Conservation (phyloP, 768 basidiomycete species). For the Podaxis mareebaensis region DNA sequence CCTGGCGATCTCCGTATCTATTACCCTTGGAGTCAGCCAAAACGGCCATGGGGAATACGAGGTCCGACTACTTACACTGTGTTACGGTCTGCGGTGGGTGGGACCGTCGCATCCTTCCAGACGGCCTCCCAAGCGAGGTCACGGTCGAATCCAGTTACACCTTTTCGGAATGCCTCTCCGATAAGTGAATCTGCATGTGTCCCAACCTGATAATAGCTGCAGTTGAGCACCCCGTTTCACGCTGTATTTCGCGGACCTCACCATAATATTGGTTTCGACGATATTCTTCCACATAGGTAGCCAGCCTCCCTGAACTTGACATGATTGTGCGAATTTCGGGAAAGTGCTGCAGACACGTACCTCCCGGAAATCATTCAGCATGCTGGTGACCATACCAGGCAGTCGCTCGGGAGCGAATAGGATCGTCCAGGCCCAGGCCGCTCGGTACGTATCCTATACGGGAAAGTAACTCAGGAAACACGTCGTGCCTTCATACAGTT, state of each 20-base stretch:
- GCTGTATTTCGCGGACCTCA: background rate
- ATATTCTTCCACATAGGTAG: conserved; percentile 91
- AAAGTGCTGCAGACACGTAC: background rate
- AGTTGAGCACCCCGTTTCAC: conserved; percentile 25
- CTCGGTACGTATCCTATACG: conserved; percentile 69
- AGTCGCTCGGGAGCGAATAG: conserved; percentile 76
- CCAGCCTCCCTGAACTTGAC: conserved; percentile 61
- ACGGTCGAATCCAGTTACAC: conserved; percentile 60
- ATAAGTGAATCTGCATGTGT: conserved; percentile 79
- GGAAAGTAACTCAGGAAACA: background rate
- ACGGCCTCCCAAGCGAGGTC: conserved; percentile 72
- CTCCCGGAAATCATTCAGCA: conserved; percentile 77
- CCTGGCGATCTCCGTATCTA: conserved; percentile 56
- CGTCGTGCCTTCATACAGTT: background rate
- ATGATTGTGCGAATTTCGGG: background rate
- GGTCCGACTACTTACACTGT: conserved; percentile 69
- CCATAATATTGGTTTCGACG: conserved; percentile 84
- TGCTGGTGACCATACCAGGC: conserved; percentile 72
- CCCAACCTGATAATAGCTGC: conserved; percentile 48
- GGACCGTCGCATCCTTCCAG: conserved; percentile 67
- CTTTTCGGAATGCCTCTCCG: conserved; percentile 69
- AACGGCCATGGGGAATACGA: conserved; percentile 9
- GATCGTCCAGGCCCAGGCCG: conserved; percentile 77
- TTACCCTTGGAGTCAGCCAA: background rate
- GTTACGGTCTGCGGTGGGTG: conserved; percentile 54